Evolutionary conservation across 108 stramenopile genomes (phyloP), one percentile per base, ranked within the genome.

Genomic region (Fragilaria crotonensis): DNA sequence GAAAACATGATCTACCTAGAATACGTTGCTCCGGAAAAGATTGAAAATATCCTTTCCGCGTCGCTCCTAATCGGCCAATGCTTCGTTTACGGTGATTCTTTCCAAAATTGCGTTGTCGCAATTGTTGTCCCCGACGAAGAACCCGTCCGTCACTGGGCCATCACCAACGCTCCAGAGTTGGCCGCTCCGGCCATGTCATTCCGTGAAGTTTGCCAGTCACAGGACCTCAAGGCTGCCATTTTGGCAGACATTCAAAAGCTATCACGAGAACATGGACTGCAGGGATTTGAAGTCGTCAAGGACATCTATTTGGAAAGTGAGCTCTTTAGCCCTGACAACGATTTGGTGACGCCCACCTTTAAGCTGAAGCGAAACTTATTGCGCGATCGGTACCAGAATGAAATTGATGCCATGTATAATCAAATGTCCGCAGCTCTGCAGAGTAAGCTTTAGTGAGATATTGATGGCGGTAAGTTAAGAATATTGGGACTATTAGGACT

Each of bases 11-110:
- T 30, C 2, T 27, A 28, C 20, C 31, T 28, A 75, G 90, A 92
- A 58, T 92, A 92, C 72, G 87, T 92, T 21, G 95, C 97, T 19
- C 88, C 96, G 4, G 97, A 98, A 69, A 97, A 97, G 83, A 80
- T 98, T 57, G 97, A 98, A 71, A 96, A 96, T 65, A 70, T 92
- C n/a, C 52, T 94, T 45, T 72, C 76, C 5, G 86, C 73, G 63
- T 87, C 89, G 33, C 60, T 75, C 0, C 57, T 95, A 21, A 76
- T 97, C 45, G 90, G 80, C 28, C 95, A 96, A 67, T 71, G 78
- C 25, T 98, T 95, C 68, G 94, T 98, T 7, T 79, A 97, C 68
- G 97, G 97, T 0, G 96, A 97, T 72, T 94, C 93, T 4, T 78
- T 84, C 11, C 87, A 95, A 63, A 91, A 71, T 53, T 73, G 56